phyloP scores from a whole-genome alignment of 306 rosid genomes.

The Vigna mungo region DNA sequence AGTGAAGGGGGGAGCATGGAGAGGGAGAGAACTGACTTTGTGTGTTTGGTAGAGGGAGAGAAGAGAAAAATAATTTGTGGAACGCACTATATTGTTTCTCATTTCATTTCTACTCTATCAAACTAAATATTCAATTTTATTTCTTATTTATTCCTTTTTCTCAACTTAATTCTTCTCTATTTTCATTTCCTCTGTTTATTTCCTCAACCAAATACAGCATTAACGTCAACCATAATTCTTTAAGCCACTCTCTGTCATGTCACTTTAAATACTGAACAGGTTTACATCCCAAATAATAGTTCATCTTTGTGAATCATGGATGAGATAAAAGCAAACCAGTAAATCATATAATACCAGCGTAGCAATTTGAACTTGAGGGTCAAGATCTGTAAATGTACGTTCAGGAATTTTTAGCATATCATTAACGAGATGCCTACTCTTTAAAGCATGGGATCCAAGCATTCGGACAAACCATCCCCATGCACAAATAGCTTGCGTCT shows the following conservation, averaged over 20 bases:
- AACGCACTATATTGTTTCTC: too few species aligned
- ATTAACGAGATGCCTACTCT: constrained; percentile 71
- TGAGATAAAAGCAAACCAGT: constrained; percentile 32
- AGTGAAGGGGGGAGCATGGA: too few species aligned
- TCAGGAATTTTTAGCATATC: constrained; percentile 84
- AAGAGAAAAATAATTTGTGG: too few species aligned
- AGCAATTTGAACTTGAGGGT: constrained; percentile 84
- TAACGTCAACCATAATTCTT: constrained; percentile 22
- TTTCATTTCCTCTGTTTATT: too few species aligned
- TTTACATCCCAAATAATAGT: constrained; percentile 36
- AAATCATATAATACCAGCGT: constrained; percentile 67
- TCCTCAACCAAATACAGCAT: too few species aligned
- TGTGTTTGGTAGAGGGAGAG: too few species aligned
- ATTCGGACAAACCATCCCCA: constrained; percentile 91
- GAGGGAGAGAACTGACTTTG: too few species aligned
- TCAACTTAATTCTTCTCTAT: too few species aligned
- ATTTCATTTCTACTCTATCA: too few species aligned
- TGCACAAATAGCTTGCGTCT: constrained; percentile 75
- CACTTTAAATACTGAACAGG: constrained; percentile 27
- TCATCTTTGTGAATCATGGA: constrained; percentile 38
- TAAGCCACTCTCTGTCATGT: constrained; percentile 7
- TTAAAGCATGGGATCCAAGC: constrained; percentile 73
- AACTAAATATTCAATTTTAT: too few species aligned
- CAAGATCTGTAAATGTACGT: constrained; percentile 78
- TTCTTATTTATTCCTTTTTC: too few species aligned